phyloP scores from a whole-genome alignment of 768 basidiomycete genomes.

The Coprinopsis sp. region DNA sequence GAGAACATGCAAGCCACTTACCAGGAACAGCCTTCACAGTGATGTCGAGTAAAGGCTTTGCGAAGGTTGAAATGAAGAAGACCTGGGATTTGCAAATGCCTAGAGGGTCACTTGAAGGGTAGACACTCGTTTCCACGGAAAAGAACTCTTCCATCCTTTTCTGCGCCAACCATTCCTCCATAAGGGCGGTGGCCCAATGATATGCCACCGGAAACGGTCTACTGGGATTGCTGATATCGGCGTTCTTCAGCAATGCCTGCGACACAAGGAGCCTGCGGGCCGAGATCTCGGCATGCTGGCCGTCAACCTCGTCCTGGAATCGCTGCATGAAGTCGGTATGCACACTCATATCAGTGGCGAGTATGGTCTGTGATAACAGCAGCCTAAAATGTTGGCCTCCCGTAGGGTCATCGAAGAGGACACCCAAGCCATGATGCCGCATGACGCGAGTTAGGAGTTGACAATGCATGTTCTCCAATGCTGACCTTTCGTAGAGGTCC shows the following conservation, averaged over 20 bases:
- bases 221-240: slow-evolving; percentile 96
- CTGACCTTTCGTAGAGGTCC: slow-evolving; percentile 85
- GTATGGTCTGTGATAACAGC: slow-evolving; percentile 73
- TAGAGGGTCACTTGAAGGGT: slow-evolving; percentile 38
- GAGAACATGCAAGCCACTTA: slow-evolving; percentile 28
- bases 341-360: slow-evolving; percentile 94
- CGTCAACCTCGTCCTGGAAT: slow-evolving; percentile 48
- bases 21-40: slow-evolving; percentile 71
- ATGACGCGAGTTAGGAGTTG: slow-evolving; percentile 76
- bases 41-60: slow-evolving; percentile 77
- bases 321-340: slow-evolving; percentile 80
- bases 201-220: slow-evolving; percentile 90
- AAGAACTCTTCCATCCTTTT: slow-evolving; percentile 80
- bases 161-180: slow-evolving; percentile 89
- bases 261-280: slow-evolving; percentile 68
- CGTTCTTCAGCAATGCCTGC: slow-evolving; percentile 93
- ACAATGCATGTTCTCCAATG: slow-evolving; percentile 90
- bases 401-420: slow-evolving; percentile 54
- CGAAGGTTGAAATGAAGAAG: slow-evolving; percentile 81
- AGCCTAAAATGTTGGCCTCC: slow-evolving; percentile 55
- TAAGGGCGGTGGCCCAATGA: slow-evolving; percentile 87
- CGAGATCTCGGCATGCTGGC: slow-evolving; percentile 34
- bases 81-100: slow-evolving; percentile 80
- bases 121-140: slow-evolving; percentile 61
- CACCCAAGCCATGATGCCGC: slow-evolving; percentile 71